Percentiles rank a stretch among this genome's conserved stretches.
Conservation (phyloP, 495 filamentous ascomycete species). For the Trichoderma orchidacearum region DNA sequence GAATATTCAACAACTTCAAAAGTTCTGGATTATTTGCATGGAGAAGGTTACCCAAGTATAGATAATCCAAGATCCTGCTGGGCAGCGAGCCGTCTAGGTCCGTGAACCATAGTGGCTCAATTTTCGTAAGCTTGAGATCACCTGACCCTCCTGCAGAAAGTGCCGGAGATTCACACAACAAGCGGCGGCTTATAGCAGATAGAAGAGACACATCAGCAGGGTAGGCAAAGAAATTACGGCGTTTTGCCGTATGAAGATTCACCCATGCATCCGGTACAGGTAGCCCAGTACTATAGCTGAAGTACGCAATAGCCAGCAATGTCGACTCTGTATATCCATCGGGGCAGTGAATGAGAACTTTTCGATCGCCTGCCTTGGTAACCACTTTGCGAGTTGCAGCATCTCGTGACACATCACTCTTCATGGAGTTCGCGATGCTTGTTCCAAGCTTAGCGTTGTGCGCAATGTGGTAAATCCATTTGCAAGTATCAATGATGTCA, state of each 20-base stretch:
- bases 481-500: slow-evolving; percentile 69
- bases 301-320: slow-evolving; percentile 75
- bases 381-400: not conserved
- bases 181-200: slow-evolving; percentile 54
- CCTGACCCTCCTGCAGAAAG: slow-evolving; percentile 19
- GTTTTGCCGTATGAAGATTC: slow-evolving; percentile 61
- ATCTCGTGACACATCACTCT: not conserved
- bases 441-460: slow-evolving; percentile 35
- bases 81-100: slow-evolving; percentile 85
- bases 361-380: slow-evolving; percentile 21
- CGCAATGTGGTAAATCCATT: slow-evolving; percentile 75
- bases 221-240: slow-evolving; percentile 93
- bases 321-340: slow-evolving; percentile 96
- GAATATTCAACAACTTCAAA: slow-evolving; percentile 65
- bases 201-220: slow-evolving; percentile 75
- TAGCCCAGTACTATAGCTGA: slow-evolving; percentile 74
- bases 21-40: slow-evolving; percentile 90
- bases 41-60: slow-evolving; percentile 86
- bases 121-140: slow-evolving; percentile 26
- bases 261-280: slow-evolving; percentile 79
- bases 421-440: not conserved
- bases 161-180: slow-evolving; percentile 40
- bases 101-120: slow-evolving; percentile 65
- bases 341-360: slow-evolving; percentile 78
- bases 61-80: slow-evolving; percentile 77